Evolutionary conservation across 2,329 filamentous ascomycete genomes (phyloP), one percentile per base, ranked within the genome.

Genomic region (Fonsecaea nubica): DNA sequence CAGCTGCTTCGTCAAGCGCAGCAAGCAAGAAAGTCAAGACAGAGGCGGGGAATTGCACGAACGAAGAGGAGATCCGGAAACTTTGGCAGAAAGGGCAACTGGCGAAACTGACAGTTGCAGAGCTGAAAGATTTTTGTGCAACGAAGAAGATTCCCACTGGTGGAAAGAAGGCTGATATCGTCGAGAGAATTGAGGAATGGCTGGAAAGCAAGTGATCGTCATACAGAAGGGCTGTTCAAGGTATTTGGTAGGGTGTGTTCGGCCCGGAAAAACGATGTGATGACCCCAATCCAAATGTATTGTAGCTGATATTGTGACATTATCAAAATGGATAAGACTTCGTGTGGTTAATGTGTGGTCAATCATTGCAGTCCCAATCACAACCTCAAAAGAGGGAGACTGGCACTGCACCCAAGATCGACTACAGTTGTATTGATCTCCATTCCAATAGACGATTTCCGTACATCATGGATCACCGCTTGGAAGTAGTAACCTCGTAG

Each of bases 161-260:
- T 25, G 82, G 83, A 1, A 84, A 83, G 71, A 85, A 85, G 69
- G 80, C 78, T 5, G 83, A 84, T 64, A 75, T 85, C 36, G 75
- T 85, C n/a, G 82, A 84, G 45, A 76, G 78, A 42, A 78, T 85
- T 36, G 82, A 85, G 67, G 78, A 79, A 63, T 80, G 76, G 67
- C 81, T 84, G 62, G 82, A 84, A 69, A 72, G 74, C 55, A 83
- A 82, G 66, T 79, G 63, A 74, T 57, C 32, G 35, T 21, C n/a
- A 40, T 40, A 4, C 38, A 40, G 15, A 35, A 35, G 38, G 12
- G n/a, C 53, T 35, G 15, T 35, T n/a, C 33, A 12, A 32, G 35
- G 25, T 6, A 21, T 21, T 21, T 25, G 45, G 21, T 21, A 25
- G 18, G 18, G 3, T 25, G 25, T 50, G 18, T 25, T 10, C 3